Percentiles rank a stretch among this genome's conserved stretches.
Evolutionary conservation across 177 flowering plant species (phyloP).

Genomic region (Telopea speciosissima): DNA sequence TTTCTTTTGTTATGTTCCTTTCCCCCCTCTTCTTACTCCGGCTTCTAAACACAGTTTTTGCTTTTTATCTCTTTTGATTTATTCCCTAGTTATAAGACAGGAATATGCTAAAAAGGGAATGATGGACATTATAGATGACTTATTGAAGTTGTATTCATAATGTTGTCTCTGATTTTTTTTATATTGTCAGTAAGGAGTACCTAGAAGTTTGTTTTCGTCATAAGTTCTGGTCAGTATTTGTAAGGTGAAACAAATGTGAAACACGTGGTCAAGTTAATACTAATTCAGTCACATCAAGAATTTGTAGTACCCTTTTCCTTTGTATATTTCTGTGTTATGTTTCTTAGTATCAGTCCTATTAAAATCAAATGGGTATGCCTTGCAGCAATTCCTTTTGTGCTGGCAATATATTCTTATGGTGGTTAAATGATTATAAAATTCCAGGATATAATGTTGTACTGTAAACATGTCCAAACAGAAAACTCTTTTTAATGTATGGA

Average conservation of each 20-base stretch:
- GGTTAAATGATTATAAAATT: too few relatives aligned
- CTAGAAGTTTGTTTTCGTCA: neutral
- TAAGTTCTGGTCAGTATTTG: neutral
- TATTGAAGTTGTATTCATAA: neutral
- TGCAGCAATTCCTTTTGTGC: neutral
- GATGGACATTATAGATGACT: neutral
- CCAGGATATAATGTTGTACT: too few relatives aligned
- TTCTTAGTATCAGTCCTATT: neutral
- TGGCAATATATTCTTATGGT: neutral
- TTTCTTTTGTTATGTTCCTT: too few relatives aligned
- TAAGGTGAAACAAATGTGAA: too few relatives aligned
- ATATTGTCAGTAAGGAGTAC: neutral
- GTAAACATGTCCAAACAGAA: conserved; percentile 35
- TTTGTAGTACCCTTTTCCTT: neutral
- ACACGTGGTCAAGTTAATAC: neutral
- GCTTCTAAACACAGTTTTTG: too few relatives aligned
- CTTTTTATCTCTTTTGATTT: too few relatives aligned
- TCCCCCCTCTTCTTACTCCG: too few relatives aligned
- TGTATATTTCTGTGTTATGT: neutral
- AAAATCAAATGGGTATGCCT: neutral
- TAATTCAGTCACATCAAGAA: neutral
- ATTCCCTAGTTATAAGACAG: too few relatives aligned
- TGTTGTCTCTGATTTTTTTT: neutral
- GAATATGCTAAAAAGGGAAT: neutral
- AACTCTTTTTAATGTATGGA: conserved; percentile 60